Base-by-base conservation (phyloP, 139 green algal genomes). In the Chlamydomonas schloesseri region DNA sequence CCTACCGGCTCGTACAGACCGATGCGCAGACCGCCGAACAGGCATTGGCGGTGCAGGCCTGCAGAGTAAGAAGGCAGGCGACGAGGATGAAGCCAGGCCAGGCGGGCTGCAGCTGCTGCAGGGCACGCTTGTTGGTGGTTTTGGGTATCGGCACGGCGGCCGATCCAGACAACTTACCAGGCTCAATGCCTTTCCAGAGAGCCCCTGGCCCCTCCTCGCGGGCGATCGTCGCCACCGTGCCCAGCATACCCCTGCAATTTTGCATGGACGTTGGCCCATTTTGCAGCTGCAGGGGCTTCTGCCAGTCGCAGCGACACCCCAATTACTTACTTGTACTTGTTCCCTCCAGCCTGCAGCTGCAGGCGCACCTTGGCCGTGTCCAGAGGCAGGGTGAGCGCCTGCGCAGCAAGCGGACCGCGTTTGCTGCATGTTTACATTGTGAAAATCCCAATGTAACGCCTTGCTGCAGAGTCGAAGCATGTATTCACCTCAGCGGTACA, bases 1-100 rank as follows among this genome's bases (percentile, higher is more conserved):
- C n/a, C n/a, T n/a, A 98, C 96, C 42, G 98, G 98, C 71, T 99
- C 98, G 71, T 99, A 99, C 58, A 99, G 72, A 31, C 98, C 98
- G 47, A 99, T 99, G 34, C 98, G 92, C 15, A 99, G 94, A 0
- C 98, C 98, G 11, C 98, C 98, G 88, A 97, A 99, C 26, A 99
- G 76, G 64, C 95, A 95, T 90, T 99, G 98, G 28, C 98, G 90
- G 89, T 99, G 97, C 70, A 99, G 75, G 55, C 96, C 95, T 97
- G 93, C 81, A 88, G 24, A 23, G 21, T 15, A 20, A 36, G 28
- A 79, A 8, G 5, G 42, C 3, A 13, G 21, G 13, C 55, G 42
- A 57, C 50, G 58, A n/a, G n/a, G n/a, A n/a, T n/a, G n/a, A n/a
- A n/a, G n/a, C n/a, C n/a, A n/a, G n/a, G n/a, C n/a, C n/a, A n/a